phyloP scores from a whole-genome alignment of 1,284 basidiomycete genomes.

The Xerocomus minutiporus region DNA sequence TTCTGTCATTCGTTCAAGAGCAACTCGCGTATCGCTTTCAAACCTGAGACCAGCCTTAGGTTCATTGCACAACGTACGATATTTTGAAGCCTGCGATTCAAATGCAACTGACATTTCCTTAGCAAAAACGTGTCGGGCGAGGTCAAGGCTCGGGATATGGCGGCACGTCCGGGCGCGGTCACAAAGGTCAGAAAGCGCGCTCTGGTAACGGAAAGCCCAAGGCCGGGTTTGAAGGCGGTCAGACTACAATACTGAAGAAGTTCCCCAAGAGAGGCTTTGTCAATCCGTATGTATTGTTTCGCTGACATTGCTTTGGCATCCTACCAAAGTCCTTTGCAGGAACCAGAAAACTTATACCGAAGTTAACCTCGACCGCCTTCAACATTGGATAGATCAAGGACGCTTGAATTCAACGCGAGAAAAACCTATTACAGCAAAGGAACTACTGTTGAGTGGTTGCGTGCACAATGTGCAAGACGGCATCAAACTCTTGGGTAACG shows the following conservation, averaged over 20 bases:
- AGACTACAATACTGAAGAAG: conserved; percentile 87
- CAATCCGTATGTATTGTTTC: conserved; percentile 69
- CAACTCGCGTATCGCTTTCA: conserved; percentile 49
- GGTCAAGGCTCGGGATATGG: conserved; percentile 90
- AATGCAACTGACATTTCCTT: conserved; percentile 2
- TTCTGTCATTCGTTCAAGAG: conserved; percentile 25
- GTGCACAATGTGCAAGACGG: conserved; percentile 87
- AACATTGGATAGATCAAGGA: conserved; percentile 87
- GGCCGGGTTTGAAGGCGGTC: conserved; percentile 90
- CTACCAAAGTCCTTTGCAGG: conserved; percentile 36
- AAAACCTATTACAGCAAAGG: conserved; percentile 84
- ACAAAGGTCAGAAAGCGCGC: conserved; percentile 95
- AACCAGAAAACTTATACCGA: conserved; percentile 74
- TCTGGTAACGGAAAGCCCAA: conserved; percentile 82
- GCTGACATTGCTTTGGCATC: background rate
- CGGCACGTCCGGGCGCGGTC: conserved; percentile 88
- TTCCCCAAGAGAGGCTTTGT: conserved; percentile 94
- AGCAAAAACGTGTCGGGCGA: conserved; percentile 93
- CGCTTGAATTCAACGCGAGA: conserved; percentile 76
- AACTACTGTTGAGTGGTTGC: conserved; percentile 82
- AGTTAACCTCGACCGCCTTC: conserved; percentile 84
- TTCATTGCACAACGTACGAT: conserved; percentile 57
- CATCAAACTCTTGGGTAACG: conserved; percentile 86
- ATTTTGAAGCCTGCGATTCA: background rate
- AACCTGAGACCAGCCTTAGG: conserved; percentile 60